These are phyloP conservation scores for Echinosophora koreensis DNA, from an alignment of 306 rosid species.

Conservation along the genomic window DNA sequence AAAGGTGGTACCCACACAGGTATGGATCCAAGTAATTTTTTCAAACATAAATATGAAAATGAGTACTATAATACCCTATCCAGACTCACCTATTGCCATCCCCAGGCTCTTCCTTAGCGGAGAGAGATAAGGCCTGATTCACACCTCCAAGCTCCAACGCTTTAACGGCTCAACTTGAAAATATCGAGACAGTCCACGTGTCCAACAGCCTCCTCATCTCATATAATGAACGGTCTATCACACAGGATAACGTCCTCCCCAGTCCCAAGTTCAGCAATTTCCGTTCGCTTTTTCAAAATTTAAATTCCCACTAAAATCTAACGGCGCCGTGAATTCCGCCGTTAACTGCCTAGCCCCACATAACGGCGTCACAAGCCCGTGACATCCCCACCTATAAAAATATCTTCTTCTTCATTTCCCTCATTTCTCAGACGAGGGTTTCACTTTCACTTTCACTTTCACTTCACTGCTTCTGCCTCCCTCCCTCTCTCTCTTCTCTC, in stretches of 20 bases:
- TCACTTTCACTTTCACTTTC: neutral
- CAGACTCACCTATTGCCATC: too few relatives aligned
- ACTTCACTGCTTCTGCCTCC: neutral
- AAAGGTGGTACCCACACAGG: too few relatives aligned
- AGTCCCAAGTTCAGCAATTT: conserved; percentile 19
- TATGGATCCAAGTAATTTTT: too few relatives aligned
- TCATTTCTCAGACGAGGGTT: conserved; percentile 8
- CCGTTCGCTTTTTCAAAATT: conserved; percentile 56
- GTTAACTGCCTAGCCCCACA: conserved; percentile 17
- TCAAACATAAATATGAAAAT: too few relatives aligned
- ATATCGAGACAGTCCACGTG: neutral
- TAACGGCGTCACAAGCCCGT: conserved; percentile 51
- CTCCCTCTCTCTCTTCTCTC: conserved; percentile 13
- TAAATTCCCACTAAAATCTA: conserved; percentile 57
- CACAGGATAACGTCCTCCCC: neutral
- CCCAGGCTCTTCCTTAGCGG: too few relatives aligned
- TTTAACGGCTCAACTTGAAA: neutral
- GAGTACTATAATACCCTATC: too few relatives aligned
- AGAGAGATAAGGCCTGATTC: too few relatives aligned
- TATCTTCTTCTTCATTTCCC: neutral
- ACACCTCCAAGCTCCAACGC: neutral
- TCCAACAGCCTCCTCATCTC: neutral
- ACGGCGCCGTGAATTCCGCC: conserved; percentile 49
- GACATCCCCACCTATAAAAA: conserved; percentile 50
- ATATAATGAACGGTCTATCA: neutral